Evolutionary conservation across 2,329 filamentous ascomycete species (phyloP).

Genomic region (Cytospora chrysosperma): DNA sequence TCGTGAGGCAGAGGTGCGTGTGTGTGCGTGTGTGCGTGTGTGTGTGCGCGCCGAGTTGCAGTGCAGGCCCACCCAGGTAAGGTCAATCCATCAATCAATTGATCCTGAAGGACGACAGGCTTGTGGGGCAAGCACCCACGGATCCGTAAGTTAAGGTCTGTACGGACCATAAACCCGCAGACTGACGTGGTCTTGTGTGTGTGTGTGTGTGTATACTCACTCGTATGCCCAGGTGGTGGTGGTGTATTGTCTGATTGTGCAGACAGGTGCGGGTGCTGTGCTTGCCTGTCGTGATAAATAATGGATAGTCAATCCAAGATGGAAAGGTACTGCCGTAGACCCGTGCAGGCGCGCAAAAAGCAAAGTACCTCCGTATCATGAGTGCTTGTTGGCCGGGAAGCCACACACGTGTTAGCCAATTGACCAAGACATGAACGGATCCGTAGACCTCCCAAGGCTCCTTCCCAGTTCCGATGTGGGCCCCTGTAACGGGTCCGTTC

Average conservation of each 20-base stretch:
- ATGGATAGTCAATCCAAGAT: not conserved
- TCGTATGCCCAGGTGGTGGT: no score
- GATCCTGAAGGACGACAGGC: not conserved
- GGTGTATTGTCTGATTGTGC: no score
- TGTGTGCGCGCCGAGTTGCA: not conserved
- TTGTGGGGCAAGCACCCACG: not conserved
- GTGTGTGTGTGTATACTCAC: no score
- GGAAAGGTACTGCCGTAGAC: not conserved
- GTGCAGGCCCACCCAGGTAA: no score
- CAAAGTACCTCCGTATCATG: not conserved
- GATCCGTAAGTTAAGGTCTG: not conserved
- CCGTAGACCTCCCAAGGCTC: not conserved
- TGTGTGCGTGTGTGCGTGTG: no score
- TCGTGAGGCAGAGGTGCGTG: not conserved
- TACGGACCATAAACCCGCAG: no score
- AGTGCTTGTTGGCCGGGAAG: constrained; percentile 15
- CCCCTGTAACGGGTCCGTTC: not conserved
- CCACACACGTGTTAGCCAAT: not conserved
- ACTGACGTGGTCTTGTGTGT: not conserved
- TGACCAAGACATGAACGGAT: not conserved
- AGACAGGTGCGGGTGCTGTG: not conserved
- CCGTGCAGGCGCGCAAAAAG: not conserved
- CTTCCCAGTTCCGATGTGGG: not conserved
- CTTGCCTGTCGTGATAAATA: not conserved
- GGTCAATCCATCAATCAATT: not conserved